Base-by-base conservation (phyloP, 768 basidiomycete species). In the Dioszegia crocea region DNA sequence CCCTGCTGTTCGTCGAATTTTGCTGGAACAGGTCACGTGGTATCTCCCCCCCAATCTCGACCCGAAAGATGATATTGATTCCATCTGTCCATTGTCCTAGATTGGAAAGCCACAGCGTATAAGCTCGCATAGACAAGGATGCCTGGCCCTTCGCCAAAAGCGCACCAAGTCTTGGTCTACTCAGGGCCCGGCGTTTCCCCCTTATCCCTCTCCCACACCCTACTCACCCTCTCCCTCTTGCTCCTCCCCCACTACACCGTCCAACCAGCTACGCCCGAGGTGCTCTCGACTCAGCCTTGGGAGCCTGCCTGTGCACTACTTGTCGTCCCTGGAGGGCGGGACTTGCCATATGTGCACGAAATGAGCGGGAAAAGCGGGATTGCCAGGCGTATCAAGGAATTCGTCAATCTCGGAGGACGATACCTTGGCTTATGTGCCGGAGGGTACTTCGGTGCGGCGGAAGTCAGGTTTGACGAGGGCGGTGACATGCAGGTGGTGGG, bases 181-280 rank as follows among this genome's bases (percentile, higher is more conserved):
- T 73, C 71, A n/a, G 71, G 71, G 43, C 68, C 71, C 5, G 71
- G 71, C 4, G 71, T 70, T 9, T 73, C 71, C 38, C 67, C 68
- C 0, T 38, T 73, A 17, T 73, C 71, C 12, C 56, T 70, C 38
- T 70, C 71, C 3, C 65, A 73, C 50, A 73, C 71, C 27, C 17
- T 70, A 40, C 54, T 68, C 17, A 68, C 71, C 33, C 69, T 73
- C 40, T 70, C 71, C 23, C 61, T 70, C 16, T 62, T 88, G 27
- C 83, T 94, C 19, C 69, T 81, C 14, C 86, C 89, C 0, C 82
- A 86, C 72, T 93, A 92, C 74, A 84, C 88, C 12, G 84, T 94
- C 41, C 88, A 89, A 59, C 75, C 84, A 16, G 80, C 91, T 50
- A 79, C 84, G 0, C 80, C 81, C 11, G 78, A 83, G 39, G 73